A percentile compares a stretch with the other conserved stretches of the same genome.
Conservation (phyloP, 257 asterid genomes). For the Cruciata laevipes region DNA sequence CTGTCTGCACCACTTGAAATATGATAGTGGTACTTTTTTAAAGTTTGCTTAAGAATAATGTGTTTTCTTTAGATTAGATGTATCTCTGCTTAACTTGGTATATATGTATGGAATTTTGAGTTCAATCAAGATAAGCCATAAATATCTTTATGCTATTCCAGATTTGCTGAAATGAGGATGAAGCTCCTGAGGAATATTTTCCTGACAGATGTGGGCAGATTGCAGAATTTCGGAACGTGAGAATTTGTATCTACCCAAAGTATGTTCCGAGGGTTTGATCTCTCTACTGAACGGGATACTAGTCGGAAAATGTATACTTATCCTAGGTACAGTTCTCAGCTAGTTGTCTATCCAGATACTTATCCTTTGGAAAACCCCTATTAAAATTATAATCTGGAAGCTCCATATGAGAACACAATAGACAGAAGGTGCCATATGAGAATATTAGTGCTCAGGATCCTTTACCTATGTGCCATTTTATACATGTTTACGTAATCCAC, state of each 20-base stretch:
- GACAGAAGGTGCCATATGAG: conserved; percentile 27
- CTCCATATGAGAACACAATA: conserved; percentile 28
- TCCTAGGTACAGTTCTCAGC: conserved; percentile 30
- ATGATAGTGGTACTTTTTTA: too few species aligned
- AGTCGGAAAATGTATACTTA: conserved; percentile 27
- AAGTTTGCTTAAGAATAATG: too few species aligned
- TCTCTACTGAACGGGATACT: conserved; percentile 28
- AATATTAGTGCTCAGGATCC: conserved; percentile 37
- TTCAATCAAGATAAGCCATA: too few species aligned
- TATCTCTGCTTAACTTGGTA: too few species aligned
- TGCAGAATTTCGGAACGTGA: conserved; percentile 25
- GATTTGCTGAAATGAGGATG: too few species aligned
- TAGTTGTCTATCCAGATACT: conserved; percentile 10
- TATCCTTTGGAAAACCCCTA: conserved; percentile 16
- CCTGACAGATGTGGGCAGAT: conserved; percentile 22
- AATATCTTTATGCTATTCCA: too few species aligned
- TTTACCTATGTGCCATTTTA: conserved; percentile 31
- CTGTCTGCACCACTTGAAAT: conserved; percentile 11
- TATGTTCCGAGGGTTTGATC: conserved; percentile 17
- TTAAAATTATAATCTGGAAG: conserved; percentile 30
- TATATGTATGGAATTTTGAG: too few species aligned
- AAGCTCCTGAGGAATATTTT: too few species aligned
- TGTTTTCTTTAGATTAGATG: too few species aligned
- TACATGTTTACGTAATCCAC: conserved; percentile 11
- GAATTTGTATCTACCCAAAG: conserved; percentile 24